These are phyloP conservation scores for Boeremia lycopersici DNA, from an alignment of 2,329 filamentous ascomycete species.

Conservation along the genomic window DNA sequence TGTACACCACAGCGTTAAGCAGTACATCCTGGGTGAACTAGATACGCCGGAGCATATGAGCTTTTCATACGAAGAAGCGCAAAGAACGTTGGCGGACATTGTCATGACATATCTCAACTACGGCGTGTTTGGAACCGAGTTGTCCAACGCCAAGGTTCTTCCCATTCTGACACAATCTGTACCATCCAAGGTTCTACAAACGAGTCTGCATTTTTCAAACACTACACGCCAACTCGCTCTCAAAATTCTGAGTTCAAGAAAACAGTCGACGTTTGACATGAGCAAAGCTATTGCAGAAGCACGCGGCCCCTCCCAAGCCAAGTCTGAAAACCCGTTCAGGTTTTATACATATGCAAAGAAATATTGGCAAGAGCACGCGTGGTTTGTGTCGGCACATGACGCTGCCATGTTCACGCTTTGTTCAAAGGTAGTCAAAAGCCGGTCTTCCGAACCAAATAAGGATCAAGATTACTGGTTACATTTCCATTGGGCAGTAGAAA, in stretches of 20 bases:
- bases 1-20: slow-evolving; percentile 29
- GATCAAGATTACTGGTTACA: background rate
- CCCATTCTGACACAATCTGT: background rate
- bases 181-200: background rate
- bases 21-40: slow-evolving; percentile 20
- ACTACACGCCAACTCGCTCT: slow-evolving; percentile 1
- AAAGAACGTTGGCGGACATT: slow-evolving; percentile 21
- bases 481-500: background rate
- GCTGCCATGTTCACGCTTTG: slow-evolving; percentile 9
- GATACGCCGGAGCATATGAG: background rate
- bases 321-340: background rate
- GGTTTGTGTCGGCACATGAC: slow-evolving; percentile 14
- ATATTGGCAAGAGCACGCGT: slow-evolving; percentile 20
- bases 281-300: slow-evolving; percentile 17
- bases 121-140: slow-evolving; percentile 24
- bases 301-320: background rate
- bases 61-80: slow-evolving; percentile 10
- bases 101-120: slow-evolving; percentile 33
- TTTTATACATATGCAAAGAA: slow-evolving; percentile 23
- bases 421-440: background rate
- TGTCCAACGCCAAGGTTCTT: slow-evolving; percentile 9
- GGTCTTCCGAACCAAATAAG: background rate
- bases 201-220: background rate
- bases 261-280: slow-evolving; percentile 18
- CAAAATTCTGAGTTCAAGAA: slow-evolving; percentile 17